Conservation (phyloP, 225 moss, liverwort and hornwort genomes). For the Neckera pumila region DNA sequence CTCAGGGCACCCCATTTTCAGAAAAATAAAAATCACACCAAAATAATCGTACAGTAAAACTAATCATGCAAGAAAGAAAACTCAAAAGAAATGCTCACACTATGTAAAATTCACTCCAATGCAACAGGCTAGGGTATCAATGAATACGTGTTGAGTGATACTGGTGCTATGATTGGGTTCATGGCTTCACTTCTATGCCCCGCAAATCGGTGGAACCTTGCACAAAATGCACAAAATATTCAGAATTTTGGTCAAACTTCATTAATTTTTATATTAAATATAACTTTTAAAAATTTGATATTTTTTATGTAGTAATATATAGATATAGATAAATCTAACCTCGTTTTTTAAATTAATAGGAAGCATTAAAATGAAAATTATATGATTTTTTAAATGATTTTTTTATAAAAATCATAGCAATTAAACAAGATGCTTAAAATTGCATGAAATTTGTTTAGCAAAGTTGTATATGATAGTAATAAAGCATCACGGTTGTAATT, state of each 20-base stretch:
- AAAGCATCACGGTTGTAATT: background rate
- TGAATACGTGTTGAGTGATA: background rate
- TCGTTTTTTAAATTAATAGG: too few species aligned
- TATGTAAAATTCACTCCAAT: background rate
- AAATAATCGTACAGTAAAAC: background rate
- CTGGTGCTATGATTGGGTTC: background rate
- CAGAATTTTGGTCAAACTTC: background rate
- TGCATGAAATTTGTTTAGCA: background rate
- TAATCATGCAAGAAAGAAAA: background rate
- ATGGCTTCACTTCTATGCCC: background rate
- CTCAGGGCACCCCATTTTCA: background rate
- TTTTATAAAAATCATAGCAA: background rate
- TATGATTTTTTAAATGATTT: too few species aligned
- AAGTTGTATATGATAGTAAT: background rate
- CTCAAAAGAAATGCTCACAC: background rate
- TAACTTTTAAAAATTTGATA: background rate
- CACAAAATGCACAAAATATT: background rate
- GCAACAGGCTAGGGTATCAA: background rate
- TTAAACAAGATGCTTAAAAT: background rate
- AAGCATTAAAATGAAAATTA: too few species aligned
- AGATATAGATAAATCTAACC: too few species aligned
- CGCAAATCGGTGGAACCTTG: rapidly evolving
- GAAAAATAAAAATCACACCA: background rate
- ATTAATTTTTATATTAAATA: background rate
- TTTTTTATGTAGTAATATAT: too few species aligned